Evolutionary conservation across 2,329 filamentous ascomycete genomes (phyloP).

Genomic region (Hypoxylon sp.): DNA sequence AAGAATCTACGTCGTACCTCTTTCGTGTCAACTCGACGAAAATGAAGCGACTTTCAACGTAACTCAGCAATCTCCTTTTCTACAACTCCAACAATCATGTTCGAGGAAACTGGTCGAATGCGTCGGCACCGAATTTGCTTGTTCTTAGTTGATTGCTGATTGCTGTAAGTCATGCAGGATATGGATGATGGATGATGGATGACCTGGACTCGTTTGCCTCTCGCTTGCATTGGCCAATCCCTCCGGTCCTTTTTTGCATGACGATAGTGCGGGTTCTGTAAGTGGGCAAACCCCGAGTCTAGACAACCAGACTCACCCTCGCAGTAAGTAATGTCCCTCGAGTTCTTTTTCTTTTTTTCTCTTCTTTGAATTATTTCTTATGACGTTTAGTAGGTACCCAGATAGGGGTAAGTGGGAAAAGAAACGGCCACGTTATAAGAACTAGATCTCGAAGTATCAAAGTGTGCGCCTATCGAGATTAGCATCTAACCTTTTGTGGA

Average conservation of each 20-base stretch:
- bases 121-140: conserved; percentile 22
- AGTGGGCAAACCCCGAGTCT: conserved; percentile 7
- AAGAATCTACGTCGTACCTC: neutral
- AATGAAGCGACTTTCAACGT: conserved; percentile 3
- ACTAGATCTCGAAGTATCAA: neutral
- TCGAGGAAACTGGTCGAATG: conserved; percentile 1
- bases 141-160: conserved; percentile 12
- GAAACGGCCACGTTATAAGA: conserved; percentile 6
- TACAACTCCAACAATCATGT: conserved; percentile 5
- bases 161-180: conserved; percentile 27
- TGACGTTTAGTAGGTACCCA: conserved; percentile 1
- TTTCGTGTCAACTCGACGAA: neutral
- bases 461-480: neutral
- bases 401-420: neutral
- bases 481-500: conserved; percentile 26
- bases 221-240: conserved; percentile 33
- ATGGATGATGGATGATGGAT: too few relatives aligned
- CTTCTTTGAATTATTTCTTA: neutral
- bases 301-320: neutral
- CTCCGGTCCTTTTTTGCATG: conserved; percentile 33
- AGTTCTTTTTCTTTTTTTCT: neutral
- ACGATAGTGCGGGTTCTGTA: conserved; percentile 6
- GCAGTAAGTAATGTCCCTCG: neutral
- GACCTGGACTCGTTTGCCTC: conserved; percentile 11
- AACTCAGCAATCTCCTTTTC: neutral